A percentile compares a stretch with the other conserved stretches of the same genome.
phyloP scores from a whole-genome alignment of 1,139 yeast species.

The Candida sanyaensis region DNA sequence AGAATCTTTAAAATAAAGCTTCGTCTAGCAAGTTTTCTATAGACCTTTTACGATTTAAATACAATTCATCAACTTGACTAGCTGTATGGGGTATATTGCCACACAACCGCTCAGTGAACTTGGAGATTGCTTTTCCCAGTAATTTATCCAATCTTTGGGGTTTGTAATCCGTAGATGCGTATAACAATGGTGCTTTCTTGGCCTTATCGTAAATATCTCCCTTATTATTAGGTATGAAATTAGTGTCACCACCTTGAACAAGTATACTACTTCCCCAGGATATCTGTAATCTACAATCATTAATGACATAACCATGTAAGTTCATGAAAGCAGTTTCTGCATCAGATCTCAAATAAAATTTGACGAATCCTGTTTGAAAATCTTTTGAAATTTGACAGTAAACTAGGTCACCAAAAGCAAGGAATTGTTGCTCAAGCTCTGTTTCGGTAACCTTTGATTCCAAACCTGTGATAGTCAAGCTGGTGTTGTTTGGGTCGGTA shows the following conservation, averaged over 20 bases:
- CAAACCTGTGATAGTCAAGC: slow-evolving; percentile 32
- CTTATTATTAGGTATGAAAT: slow-evolving; percentile 12
- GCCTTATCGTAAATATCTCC: slow-evolving; percentile 17
- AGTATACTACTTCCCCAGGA: slow-evolving; percentile 32
- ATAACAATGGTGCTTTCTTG: slow-evolving; percentile 20
- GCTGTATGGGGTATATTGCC: slow-evolving; percentile 22
- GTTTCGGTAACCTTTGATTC: slow-evolving; percentile 28
- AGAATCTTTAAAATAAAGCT: slow-evolving; percentile 9
- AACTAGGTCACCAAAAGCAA: slow-evolving; percentile 39
- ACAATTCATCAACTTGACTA: slow-evolving; percentile 18
- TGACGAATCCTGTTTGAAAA: slow-evolving; percentile 25
- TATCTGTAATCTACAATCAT: slow-evolving; percentile 31
- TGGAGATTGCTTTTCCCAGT: slow-evolving; percentile 13
- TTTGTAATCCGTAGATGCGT: slow-evolving; percentile 17
- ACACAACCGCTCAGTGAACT: slow-evolving; percentile 15
- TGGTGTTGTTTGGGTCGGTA: slow-evolving; percentile 41
- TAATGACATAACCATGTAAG: slow-evolving; percentile 32
- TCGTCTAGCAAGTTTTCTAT: slow-evolving; percentile 17
- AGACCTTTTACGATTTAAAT: slow-evolving; percentile 17
- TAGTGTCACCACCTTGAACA: slow-evolving; percentile 9
- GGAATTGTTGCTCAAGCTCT: slow-evolving; percentile 31
- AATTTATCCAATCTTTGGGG: slow-evolving; percentile 21
- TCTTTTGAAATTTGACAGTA: slow-evolving; percentile 23
- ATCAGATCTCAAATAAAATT: slow-evolving; percentile 30
- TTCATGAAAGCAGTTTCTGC: slow-evolving; percentile 40